Conservation (phyloP, 2,329 filamentous ascomycete species). For the Acrocalymma vagum region DNA sequence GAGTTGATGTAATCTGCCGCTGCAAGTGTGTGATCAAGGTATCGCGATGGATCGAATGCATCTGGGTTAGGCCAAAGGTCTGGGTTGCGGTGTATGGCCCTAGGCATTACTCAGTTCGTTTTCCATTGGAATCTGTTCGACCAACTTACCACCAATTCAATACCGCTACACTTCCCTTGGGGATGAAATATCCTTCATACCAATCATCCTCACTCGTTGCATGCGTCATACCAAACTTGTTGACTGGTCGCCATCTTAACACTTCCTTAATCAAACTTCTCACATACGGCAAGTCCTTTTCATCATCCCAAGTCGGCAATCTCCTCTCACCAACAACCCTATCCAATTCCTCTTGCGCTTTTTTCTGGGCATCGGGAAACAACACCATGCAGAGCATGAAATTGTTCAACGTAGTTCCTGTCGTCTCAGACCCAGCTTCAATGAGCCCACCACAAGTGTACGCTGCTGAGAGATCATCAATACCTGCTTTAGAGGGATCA, state of each 20-base stretch:
- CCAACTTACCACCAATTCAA: slow-evolving; percentile 42
- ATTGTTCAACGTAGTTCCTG: slow-evolving; percentile 39
- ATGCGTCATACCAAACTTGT: slow-evolving; percentile 45
- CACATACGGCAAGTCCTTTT: slow-evolving; percentile 45
- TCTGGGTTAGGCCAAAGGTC: slow-evolving; percentile 32
- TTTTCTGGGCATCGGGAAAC: slow-evolving; percentile 33
- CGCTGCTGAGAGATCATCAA: slow-evolving; percentile 43
- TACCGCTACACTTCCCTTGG: slow-evolving; percentile 44
- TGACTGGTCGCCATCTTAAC: slow-evolving; percentile 39
- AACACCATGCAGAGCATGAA: slow-evolving; percentile 39
- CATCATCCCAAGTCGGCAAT: slow-evolving; percentile 43
- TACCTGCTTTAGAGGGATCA: slow-evolving; percentile 38
- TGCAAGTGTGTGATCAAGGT: slow-evolving; percentile 29
- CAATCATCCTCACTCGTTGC: slow-evolving; percentile 43
- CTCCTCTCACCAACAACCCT: slow-evolving; percentile 34
- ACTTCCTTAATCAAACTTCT: slow-evolving; percentile 40
- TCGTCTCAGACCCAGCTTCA: slow-evolving; percentile 45
- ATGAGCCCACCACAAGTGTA: slow-evolving; percentile 44
- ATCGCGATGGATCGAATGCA: slow-evolving; percentile 40
- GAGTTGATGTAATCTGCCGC: slow-evolving; percentile 42
- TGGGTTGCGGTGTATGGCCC: slow-evolving; percentile 45
- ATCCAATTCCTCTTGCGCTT: slow-evolving; percentile 40
- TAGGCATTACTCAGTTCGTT: slow-evolving; percentile 9
- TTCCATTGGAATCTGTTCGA: no score
- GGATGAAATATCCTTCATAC: slow-evolving; percentile 50